phyloP scores from a whole-genome alignment of 768 basidiomycete species.

The Termitomyces sp. region DNA sequence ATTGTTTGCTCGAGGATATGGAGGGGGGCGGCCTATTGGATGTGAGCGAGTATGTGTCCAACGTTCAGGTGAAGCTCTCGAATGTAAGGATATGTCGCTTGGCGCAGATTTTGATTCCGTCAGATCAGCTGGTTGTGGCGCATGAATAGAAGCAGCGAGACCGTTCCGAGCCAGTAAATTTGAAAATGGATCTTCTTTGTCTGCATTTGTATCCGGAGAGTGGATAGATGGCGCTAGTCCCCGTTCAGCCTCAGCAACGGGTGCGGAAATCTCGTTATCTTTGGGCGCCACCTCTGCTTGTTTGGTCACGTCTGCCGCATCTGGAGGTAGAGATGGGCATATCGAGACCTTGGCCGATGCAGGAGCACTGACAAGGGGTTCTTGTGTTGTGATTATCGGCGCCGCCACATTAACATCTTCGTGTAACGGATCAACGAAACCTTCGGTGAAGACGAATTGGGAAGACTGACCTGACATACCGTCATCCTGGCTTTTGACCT shows the following conservation, averaged over 20 bases:
- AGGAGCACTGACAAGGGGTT: constrained; percentile 11
- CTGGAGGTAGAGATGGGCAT: constrained; percentile 17
- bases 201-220: constrained; percentile 9
- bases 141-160: constrained; percentile 55
- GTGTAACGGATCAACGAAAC: constrained; percentile 5
- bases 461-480: constrained; percentile 3
- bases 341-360: constrained; percentile 10
- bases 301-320: constrained; percentile 5
- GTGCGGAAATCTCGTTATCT: neutral
- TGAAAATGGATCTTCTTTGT: constrained; percentile 7
- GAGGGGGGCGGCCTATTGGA: constrained; percentile 45
- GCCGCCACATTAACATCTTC: neutral
- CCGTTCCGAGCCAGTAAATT: constrained; percentile 23
- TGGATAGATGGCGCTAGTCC: constrained; percentile 19
- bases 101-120: constrained; percentile 40
- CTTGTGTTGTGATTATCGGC: constrained; percentile 11
- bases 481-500: neutral
- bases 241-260: constrained; percentile 12
- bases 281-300: neutral
- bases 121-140: constrained; percentile 31
- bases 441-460: neutral
- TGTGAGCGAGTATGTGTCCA: constrained; percentile 52
- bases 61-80: constrained; percentile 24
- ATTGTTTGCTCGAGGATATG: constrained; percentile 26
- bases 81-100: constrained; percentile 28